Evolutionary conservation across 495 filamentous ascomycete genomes (phyloP), one percentile per base, ranked within the genome.

Genomic region (Pyrenula massariospora): DNA sequence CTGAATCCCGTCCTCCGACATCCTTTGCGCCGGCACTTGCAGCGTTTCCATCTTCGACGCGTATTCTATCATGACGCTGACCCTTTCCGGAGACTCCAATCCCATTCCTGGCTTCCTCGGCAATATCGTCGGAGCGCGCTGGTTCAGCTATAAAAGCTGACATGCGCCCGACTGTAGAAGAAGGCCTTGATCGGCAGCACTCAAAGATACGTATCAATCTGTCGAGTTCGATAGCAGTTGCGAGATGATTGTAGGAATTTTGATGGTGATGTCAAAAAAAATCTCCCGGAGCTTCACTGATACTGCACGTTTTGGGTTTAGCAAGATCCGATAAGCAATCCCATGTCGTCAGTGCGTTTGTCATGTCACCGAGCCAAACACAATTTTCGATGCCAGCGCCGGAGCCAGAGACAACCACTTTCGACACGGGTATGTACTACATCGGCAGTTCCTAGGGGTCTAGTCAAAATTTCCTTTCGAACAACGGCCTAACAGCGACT

Each of bases 1-100:
- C 78, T 21, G 65, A 66, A 47, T 21, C 50, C 8, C n/a, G 19
- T 24, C 50, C 50, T 52, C 50, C 50, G 19, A 42, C 31, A 42
- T 42, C 31, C 15, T 42, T 42, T 15, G 31, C 5, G 31, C 8
- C 31, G 31, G 5, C 15, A 8, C 31, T 15, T 42, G 8, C 8
- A 42, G 31, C 31, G 15, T 42, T 42, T 42, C 15, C 8, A 15
- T 42, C 31, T 42, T 42, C 8, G 31, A 15, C 31, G 5, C 31
- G 31, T 42, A 42, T 8, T 42, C 31, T 42, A 15, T 42, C 31
- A 42, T 42, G 31, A 42, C 31, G 31, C 15, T 42, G 31, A 8
- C 31, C 31, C 5, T 15, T 42, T 15, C 31, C 31, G 5, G 31
- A 8, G 8, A 42, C 31, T 42, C 5, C 31, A 42, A 42, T 15